Evolutionary conservation across 202 grass and related monocot species (phyloP).

Genomic region (Musa balbisiana): DNA sequence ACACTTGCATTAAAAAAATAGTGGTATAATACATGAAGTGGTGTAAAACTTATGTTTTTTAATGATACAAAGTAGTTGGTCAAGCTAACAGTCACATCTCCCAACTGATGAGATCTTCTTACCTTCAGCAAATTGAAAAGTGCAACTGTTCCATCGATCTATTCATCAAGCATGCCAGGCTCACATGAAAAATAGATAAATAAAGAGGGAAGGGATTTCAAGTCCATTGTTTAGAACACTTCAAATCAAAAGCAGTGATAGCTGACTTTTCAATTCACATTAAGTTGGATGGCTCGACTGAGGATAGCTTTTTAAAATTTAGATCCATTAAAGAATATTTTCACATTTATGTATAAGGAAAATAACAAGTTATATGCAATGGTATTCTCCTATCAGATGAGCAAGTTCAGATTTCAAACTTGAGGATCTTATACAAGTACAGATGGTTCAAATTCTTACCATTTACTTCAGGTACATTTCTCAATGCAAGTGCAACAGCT

Average conservation of each 20-base stretch:
- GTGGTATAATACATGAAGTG: too few species aligned
- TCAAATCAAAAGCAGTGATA: background rate
- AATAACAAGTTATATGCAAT: background rate
- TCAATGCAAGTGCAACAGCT: constrained; percentile 92
- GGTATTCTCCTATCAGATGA: background rate
- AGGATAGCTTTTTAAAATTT: too few species aligned
- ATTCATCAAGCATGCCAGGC: background rate
- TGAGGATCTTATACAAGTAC: background rate
- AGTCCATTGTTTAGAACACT: background rate
- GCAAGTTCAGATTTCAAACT: background rate
- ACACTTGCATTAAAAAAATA: too few species aligned
- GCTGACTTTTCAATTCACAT: background rate
- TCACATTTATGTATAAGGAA: too few species aligned
- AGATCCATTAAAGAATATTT: too few species aligned
- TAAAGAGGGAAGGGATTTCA: background rate
- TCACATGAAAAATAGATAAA: background rate
- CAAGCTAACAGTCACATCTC: too few species aligned
- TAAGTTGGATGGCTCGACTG: background rate
- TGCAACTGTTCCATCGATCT: background rate
- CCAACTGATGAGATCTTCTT: too few species aligned
- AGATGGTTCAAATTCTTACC: constrained; percentile 37
- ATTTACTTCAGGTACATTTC: constrained; percentile 85
- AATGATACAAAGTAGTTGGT: background rate
- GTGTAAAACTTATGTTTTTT: background rate
- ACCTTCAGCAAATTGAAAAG: background rate